phyloP scores from a whole-genome alignment of 441 rosid species.

The Codiaeum variegatum region DNA sequence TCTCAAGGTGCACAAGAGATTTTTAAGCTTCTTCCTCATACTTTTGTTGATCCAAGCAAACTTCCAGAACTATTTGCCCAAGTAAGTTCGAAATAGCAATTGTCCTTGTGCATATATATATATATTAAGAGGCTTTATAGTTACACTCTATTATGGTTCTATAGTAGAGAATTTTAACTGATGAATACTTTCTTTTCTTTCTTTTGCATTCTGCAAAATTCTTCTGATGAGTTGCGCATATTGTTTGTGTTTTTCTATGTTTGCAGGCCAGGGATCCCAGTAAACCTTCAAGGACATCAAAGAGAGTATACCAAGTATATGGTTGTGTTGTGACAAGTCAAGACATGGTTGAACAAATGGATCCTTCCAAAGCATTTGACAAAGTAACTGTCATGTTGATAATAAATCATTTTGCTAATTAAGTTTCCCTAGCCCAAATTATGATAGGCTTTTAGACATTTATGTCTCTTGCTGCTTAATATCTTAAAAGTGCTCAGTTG shows the following conservation, averaged over 20 bases:
- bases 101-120: neutral
- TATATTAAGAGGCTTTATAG: neutral
- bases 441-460: neutral
- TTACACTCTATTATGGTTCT: neutral
- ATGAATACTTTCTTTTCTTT: neutral
- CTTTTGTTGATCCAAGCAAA: slow-evolving; percentile 68
- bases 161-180: neutral
- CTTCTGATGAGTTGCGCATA: slow-evolving; percentile 5
- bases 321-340: slow-evolving; percentile 78
- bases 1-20: slow-evolving; percentile 90
- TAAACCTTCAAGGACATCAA: slow-evolving; percentile 39
- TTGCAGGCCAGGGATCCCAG: slow-evolving; percentile 41
- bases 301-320: slow-evolving; percentile 73
- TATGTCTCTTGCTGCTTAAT: neutral
- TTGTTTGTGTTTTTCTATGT: slow-evolving; percentile 19
- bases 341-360: slow-evolving; percentile 77
- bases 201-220: slow-evolving; percentile 10
- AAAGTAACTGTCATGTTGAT: slow-evolving; percentile 44
- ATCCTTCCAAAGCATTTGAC: slow-evolving; percentile 61
- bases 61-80: slow-evolving; percentile 67
- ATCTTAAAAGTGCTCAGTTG: neutral
- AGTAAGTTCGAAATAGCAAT: slow-evolving; percentile 31
- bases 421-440: neutral
- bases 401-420: neutral
- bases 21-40: slow-evolving; percentile 89